phyloP scores from a whole-genome alignment of 2,329 filamentous ascomycete genomes.

The Phoma herbarum region DNA sequence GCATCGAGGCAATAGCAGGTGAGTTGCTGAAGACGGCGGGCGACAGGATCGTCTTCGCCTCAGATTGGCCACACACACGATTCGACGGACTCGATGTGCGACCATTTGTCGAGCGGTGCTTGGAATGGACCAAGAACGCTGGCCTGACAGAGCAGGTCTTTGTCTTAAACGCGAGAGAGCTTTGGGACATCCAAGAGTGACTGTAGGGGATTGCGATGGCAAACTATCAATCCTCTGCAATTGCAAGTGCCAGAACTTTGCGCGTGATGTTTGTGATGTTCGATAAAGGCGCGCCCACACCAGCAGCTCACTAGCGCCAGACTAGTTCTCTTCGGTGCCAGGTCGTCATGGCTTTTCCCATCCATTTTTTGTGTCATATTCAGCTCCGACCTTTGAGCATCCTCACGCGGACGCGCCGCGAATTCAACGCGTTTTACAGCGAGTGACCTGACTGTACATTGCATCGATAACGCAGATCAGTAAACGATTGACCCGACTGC shows the following conservation, averaged over 20 bases:
- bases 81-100: conserved; percentile 66
- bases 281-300: not conserved
- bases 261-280: not conserved
- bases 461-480: not conserved
- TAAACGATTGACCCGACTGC: not conserved
- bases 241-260: not conserved
- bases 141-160: conserved; percentile 48
- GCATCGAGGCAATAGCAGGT: conserved; percentile 59
- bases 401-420: too few species aligned
- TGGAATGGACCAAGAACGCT: conserved; percentile 55
- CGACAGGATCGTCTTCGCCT: conserved; percentile 64
- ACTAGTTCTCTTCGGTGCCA: not conserved
- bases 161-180: not conserved
- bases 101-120: conserved; percentile 63
- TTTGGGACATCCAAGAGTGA: not conserved
- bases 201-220: not conserved
- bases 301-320: not conserved
- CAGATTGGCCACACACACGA: conserved; percentile 71
- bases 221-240: not conserved
- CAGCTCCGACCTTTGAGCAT: not conserved
- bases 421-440: too few species aligned
- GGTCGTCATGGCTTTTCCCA: not conserved
- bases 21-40: conserved; percentile 53
- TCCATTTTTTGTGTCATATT: too few species aligned
- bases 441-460: not conserved